Percentiles rank a stretch among this genome's conserved stretches.
Conservation (phyloP, 441 rosid species). For the Dalechampia spathulata region DNA sequence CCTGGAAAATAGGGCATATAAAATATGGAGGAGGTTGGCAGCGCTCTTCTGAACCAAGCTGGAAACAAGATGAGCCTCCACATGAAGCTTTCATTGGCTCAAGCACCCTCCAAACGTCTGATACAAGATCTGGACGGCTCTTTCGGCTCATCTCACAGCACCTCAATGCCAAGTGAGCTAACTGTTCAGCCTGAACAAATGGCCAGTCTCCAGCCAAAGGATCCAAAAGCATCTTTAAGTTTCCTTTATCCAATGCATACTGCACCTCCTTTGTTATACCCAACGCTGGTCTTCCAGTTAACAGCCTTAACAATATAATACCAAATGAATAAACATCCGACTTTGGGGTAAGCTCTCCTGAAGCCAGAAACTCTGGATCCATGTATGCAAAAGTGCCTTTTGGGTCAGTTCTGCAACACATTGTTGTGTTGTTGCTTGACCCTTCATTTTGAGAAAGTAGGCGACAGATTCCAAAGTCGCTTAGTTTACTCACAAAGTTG, state of each 20-base stretch:
- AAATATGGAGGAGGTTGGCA: conserved; percentile 73
- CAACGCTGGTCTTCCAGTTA: conserved; percentile 62
- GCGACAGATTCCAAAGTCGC: conserved; percentile 70
- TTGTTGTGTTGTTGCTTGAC: conserved; percentile 20
- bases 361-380: conserved; percentile 69
- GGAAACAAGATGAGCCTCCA: conserved; percentile 48
- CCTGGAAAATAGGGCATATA: conserved; percentile 90
- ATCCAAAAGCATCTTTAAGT: no score
- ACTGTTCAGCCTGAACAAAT: no score
- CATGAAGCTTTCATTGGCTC: conserved; percentile 76
- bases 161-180: no score
- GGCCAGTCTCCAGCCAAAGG: no score
- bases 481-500: conserved; percentile 60
- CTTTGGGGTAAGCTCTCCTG: conserved; percentile 71
- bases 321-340: conserved; percentile 91
- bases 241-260: no score
- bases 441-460: conserved; percentile 27
- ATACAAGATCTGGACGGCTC: no score
- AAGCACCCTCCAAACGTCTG: no score
- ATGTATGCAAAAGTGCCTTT: conserved; percentile 48
- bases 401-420: conserved; percentile 33
- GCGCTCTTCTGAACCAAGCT: conserved; percentile 49
- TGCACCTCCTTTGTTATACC: conserved; percentile 30
- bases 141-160: no score
- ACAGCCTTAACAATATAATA: conserved; percentile 55